A percentile compares a stretch with the other conserved stretches of the same genome.
These are phyloP conservation scores for Aspergillus affinis DNA, from an alignment of 495 filamentous ascomycete species.

Conservation along the genomic window DNA sequence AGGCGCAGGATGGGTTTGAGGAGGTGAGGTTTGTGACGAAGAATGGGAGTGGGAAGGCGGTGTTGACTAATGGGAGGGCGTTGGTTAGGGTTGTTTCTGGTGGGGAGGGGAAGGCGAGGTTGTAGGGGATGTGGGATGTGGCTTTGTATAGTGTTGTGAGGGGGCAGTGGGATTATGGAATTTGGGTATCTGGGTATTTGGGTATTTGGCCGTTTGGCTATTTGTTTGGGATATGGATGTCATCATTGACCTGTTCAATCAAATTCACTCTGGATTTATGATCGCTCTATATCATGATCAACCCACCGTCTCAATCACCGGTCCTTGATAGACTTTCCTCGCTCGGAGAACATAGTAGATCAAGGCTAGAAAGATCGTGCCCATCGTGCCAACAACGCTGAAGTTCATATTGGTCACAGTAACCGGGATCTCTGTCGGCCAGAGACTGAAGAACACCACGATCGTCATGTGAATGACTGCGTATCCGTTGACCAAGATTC, in stretches of 20 bases:
- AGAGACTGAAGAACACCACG: conserved; percentile 52
- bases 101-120: neutral
- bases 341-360: conserved; percentile 47
- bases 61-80: conserved; percentile 74
- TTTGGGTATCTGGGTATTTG: too few species aligned
- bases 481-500: conserved; percentile 29
- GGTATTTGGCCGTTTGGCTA: too few species aligned
- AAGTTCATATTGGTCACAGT: conserved; percentile 44
- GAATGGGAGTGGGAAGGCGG: conserved; percentile 69
- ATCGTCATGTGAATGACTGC: conserved; percentile 46
- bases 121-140: neutral
- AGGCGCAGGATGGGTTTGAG: conserved; percentile 66
- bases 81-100: conserved; percentile 5
- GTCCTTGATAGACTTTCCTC: conserved; percentile 42
- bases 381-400: conserved; percentile 44
- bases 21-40: conserved; percentile 76
- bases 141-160: neutral
- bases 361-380: conserved; percentile 41
- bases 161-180: too few species aligned
- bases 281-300: neutral
- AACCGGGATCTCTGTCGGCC: conserved; percentile 37
- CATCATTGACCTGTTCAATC: too few species aligned
- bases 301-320: conserved; percentile 39
- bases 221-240: too few species aligned
- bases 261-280: too few species aligned